Percentiles rank a stretch among this genome's conserved stretches.
phyloP scores from a whole-genome alignment of 208 protist genomes.

The Trypanosoma cruzi region DNA sequence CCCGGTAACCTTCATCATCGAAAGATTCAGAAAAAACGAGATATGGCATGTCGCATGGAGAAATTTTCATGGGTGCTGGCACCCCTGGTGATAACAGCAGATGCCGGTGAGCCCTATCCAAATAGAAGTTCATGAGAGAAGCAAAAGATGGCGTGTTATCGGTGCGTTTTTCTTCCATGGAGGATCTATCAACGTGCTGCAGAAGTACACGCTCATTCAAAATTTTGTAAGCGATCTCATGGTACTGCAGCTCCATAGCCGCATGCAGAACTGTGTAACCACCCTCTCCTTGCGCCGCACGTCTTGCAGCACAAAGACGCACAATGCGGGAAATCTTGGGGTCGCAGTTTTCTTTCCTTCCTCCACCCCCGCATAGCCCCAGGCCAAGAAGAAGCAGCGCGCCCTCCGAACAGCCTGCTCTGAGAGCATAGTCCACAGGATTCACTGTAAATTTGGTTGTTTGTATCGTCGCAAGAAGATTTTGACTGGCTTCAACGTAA shows the following conservation, averaged over 20 bases:
- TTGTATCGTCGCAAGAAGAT: conserved; percentile 13
- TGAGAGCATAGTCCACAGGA: conserved; percentile 66
- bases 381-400: conserved; percentile 58
- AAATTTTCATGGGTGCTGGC: not conserved
- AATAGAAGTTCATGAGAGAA: conserved; percentile 15
- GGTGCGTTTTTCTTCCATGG: not conserved
- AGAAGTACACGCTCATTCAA: conserved; percentile 31
- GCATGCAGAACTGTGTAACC: conserved; percentile 72
- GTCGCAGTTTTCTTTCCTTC: conserved; percentile 12
- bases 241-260: conserved; percentile 55
- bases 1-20: conserved; percentile 6
- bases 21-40: conserved; percentile 6
- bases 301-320: conserved; percentile 10
- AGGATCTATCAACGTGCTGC: not conserved
- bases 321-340: conserved; percentile 10
- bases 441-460: conserved; percentile 27
- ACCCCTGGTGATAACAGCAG: not conserved
- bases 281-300: not conserved
- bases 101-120: not conserved
- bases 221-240: conserved; percentile 39
- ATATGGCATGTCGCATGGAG: conserved; percentile 15
- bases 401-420: conserved; percentile 43
- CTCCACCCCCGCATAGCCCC: conserved; percentile 44
- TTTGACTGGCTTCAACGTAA: conserved; percentile 20
- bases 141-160: conserved; percentile 3